These are phyloP conservation scores for Lobosporangium transversale DNA, from an alignment of 192 early-diverging fungal species.

Conservation along the genomic window DNA sequence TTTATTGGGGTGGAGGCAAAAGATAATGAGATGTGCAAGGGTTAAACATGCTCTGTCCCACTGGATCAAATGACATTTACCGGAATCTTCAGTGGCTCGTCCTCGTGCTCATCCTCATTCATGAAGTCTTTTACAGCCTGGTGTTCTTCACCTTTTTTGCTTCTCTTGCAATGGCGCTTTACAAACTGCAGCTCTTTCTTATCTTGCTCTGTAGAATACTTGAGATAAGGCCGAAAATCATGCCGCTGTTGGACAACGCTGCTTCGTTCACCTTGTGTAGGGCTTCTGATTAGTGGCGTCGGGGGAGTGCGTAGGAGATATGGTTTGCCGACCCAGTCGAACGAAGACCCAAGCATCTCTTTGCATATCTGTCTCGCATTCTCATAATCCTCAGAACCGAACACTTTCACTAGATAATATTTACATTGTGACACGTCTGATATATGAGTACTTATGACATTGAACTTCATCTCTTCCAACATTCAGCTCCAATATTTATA, in stretches of 20 bases:
- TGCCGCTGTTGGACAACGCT: no score
- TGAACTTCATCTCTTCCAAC: no score
- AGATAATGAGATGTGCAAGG: neutral
- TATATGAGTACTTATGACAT: neutral
- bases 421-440: neutral
- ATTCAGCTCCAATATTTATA: no score
- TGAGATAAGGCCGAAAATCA: no score
- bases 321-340: constrained; percentile 10
- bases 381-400: neutral
- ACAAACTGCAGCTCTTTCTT: neutral
- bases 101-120: neutral
- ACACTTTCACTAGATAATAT: neutral
- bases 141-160: neutral
- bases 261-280: no score
- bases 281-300: no score
- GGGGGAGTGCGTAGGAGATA: constrained; percentile 1
- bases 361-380: constrained; percentile 4
- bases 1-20: neutral
- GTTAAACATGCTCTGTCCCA: neutral
- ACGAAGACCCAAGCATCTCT: constrained; percentile 8
- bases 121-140: neutral
- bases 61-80: neutral
- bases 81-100: constrained; percentile 5
- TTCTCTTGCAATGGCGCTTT: neutral
- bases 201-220: neutral